These are phyloP conservation scores for Orbilia javanica DNA, from an alignment of 2,329 filamentous ascomycete species.

Conservation along the genomic window DNA sequence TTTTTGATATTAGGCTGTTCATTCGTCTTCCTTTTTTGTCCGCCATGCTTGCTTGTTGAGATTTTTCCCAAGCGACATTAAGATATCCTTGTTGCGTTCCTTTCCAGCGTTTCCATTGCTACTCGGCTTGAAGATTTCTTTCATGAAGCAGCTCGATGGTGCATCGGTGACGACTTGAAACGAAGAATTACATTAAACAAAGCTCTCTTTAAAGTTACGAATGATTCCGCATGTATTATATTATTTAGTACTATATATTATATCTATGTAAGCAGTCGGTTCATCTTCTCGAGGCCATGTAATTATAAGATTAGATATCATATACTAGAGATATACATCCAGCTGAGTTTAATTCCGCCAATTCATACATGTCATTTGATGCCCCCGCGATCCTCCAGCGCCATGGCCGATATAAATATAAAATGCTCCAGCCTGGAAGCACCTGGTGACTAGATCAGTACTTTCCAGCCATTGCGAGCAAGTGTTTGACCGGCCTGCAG, in stretches of 20 bases:
- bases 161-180: constrained; percentile 4
- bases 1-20: neutral
- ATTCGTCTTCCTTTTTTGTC: neutral
- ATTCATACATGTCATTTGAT: neutral
- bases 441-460: constrained; percentile 12
- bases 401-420: too few species aligned
- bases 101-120: constrained; percentile 1
- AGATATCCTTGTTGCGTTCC: constrained; percentile 3
- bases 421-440: neutral
- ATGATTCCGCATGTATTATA: too few species aligned
- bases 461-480: constrained; percentile 9
- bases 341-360: too few species aligned
- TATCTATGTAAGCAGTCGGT: too few species aligned
- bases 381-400: too few species aligned
- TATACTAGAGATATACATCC: too few species aligned
- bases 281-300: too few species aligned
- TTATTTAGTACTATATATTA: too few species aligned
- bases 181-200: constrained; percentile 28
- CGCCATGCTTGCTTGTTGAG: neutral
- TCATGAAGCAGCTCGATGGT: constrained; percentile 18
- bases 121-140: neutral
- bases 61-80: neutral
- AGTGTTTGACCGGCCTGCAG: constrained; percentile 21
- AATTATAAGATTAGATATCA: too few species aligned
- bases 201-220: neutral